phyloP scores from a whole-genome alignment of 2,329 filamentous ascomycete genomes.

The Cercospora sesami region DNA sequence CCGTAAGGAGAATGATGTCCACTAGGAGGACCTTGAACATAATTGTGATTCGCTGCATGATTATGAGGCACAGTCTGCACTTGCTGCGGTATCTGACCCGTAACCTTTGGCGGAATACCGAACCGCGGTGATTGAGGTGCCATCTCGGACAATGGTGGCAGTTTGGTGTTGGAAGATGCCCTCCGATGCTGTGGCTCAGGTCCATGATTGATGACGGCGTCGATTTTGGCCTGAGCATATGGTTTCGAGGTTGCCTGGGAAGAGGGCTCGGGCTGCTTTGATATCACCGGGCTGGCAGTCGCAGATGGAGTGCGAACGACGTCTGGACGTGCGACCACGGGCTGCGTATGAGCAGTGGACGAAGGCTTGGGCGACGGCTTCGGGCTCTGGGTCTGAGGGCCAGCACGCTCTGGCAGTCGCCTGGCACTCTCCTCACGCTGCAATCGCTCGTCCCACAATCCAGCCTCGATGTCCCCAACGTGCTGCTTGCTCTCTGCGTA shows the following conservation, averaged over 20 bases:
- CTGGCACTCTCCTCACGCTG: constrained; percentile 19
- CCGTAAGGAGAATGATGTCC: constrained; percentile 43
- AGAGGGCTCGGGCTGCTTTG: constrained; percentile 17
- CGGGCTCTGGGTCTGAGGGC: constrained; percentile 27
- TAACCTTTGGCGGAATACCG: constrained; percentile 31
- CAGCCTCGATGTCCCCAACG: constrained; percentile 66
- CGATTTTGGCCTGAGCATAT: constrained; percentile 39
- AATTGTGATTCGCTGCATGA: constrained; percentile 28
- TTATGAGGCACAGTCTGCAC: constrained; percentile 32
- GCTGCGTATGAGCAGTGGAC: constrained; percentile 29
- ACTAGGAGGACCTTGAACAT: constrained; percentile 39
- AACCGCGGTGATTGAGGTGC: constrained; percentile 38
- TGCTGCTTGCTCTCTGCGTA: constrained; percentile 61
- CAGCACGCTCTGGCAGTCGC: constrained; percentile 11
- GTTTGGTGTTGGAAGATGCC: constrained; percentile 35
- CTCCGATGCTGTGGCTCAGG: constrained; percentile 40
- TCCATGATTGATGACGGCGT: constrained; percentile 41
- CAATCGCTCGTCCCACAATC: constrained; percentile 53
- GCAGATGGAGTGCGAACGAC: constrained; percentile 20
- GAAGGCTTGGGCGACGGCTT: constrained; percentile 31
- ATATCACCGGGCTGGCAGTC: constrained; percentile 22
- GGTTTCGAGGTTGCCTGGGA: constrained; percentile 26
- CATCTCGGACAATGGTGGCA: constrained; percentile 41
- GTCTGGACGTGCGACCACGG: constrained; percentile 16
- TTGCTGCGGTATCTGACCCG: constrained; percentile 25